Percentiles rank a stretch among this genome's conserved stretches.
Conservation (phyloP, 768 basidiomycete species). For the Mycena venus region DNA sequence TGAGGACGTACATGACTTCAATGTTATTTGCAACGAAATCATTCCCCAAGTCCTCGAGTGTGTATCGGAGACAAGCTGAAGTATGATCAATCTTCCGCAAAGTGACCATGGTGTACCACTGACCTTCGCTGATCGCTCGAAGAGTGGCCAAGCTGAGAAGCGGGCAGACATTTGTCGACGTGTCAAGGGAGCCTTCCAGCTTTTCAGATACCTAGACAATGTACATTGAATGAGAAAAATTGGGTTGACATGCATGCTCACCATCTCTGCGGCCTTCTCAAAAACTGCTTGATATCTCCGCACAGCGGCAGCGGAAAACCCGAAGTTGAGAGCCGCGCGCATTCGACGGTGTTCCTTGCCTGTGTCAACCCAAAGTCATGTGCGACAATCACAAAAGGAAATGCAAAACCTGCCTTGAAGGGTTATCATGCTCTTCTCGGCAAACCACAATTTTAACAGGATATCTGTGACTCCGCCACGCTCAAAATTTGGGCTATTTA, state of each 20-base stretch:
- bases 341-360: not conserved
- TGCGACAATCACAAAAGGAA: not conserved
- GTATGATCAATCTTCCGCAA: not conserved
- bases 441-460: not conserved
- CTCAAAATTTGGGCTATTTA: constrained; percentile 6
- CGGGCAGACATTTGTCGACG: constrained; percentile 1
- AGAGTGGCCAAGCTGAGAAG: not conserved
- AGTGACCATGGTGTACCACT: not conserved
- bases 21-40: not conserved
- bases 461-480: not conserved
- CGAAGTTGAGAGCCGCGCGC: not conserved
- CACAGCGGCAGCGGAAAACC: not conserved
- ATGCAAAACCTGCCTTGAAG: not conserved
- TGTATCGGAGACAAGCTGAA: not conserved
- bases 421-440: not conserved
- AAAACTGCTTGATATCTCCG: constrained; percentile 3
- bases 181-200: not conserved
- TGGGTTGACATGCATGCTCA: not conserved
- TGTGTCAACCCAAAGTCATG: not conserved
- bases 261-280: not conserved
- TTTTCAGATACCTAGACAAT: not conserved
- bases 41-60: not conserved
- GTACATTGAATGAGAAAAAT: not conserved
- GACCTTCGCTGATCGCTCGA: constrained; percentile 6
- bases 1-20: not conserved